Conservation (phyloP, 768 basidiomycete genomes). For the Asterophora lycoperdoides region DNA sequence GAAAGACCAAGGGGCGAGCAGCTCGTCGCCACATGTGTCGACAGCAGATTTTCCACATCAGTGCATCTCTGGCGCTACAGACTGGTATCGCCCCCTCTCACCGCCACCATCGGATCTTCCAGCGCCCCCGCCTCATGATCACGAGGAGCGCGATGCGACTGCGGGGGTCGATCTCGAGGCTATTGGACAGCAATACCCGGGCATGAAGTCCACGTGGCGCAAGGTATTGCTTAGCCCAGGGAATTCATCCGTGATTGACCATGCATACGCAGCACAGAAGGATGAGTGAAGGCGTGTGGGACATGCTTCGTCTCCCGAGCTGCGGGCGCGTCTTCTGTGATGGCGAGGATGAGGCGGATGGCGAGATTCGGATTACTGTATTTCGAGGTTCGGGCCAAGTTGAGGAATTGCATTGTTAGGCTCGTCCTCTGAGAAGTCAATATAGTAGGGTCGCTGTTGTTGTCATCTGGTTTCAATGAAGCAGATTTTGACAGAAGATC, state of each 20-base stretch:
- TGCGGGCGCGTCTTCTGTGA: slow-evolving; percentile 19
- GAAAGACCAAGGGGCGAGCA: too few relatives aligned
- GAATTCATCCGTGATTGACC: background rate
- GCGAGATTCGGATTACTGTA: slow-evolving; percentile 2
- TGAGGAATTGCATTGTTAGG: too few relatives aligned
- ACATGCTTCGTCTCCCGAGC: slow-evolving; percentile 15
- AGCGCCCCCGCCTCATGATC: background rate
- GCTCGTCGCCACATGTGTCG: background rate
- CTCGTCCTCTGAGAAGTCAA: too few relatives aligned
- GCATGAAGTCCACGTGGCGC: slow-evolving; percentile 8
- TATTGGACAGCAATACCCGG: slow-evolving; percentile 8
- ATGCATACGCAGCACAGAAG: slow-evolving; percentile 15
- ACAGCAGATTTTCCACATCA: background rate
- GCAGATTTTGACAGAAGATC: too few relatives aligned
- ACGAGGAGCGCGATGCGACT: background rate
- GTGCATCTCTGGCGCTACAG: background rate
- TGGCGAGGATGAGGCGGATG: background rate
- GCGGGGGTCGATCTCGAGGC: background rate
- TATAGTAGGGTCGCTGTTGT: too few relatives aligned
- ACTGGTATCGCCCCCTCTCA: slow-evolving; percentile 5
- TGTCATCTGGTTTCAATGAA: too few relatives aligned
- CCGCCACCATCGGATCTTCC: slow-evolving; percentile 11
- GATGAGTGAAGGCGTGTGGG: slow-evolving; percentile 13
- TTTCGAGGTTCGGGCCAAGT: background rate
- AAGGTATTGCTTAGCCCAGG: background rate